Evolutionary conservation across 2,329 filamentous ascomycete species (phyloP), one percentile per base, ranked within the genome.

Genomic region (Botrytis elliptica): DNA sequence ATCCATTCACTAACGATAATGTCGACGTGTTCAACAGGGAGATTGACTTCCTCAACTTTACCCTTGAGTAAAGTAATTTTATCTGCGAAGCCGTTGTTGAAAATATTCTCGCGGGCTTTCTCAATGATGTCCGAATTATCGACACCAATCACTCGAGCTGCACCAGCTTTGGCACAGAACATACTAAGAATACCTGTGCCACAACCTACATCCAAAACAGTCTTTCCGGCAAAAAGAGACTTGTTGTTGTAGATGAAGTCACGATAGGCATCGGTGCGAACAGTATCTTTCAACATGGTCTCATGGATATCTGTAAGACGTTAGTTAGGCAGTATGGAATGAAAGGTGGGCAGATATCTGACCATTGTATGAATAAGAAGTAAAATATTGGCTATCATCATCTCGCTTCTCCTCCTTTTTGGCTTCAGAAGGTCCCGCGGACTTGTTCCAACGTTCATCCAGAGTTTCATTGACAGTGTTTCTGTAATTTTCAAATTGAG

Each of bases 1-100:
- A 98, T 98, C 95, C 95, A 98, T 83, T 98, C 95, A 74, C 93
- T 97, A 75, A 98, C 91, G 81, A 98, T 97, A 79, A 98, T 92
- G 83, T 98, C 95, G 64, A 98, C 95, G 80, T 95, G 86, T 71
- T 90, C 86, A 12, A 95, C 91, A 1, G 93, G 94, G 36, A 94
- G 87, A 73, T 84, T 86, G 72, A 97, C 92, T 77, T 98, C 94
- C 82, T 98, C 95, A 75, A 98, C 93, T 80, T 93, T 93, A 55
- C 95, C 95, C 76, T 91, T 89, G 67, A 97, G 85, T 79, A 93
- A 94, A 62, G 91, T 94, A 79, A 98, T 94, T 38, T 87, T 86
- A 78, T 91, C 86, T 40, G 89, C 87, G 55, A 97, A 88, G 0
- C 89, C 90, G 80, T 98, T 98, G 81, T 90, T 89, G 82, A 91